These are phyloP conservation scores for Fonsecaea erecta DNA, from an alignment of 2,329 filamentous ascomycete genomes.

Conservation along the genomic window DNA sequence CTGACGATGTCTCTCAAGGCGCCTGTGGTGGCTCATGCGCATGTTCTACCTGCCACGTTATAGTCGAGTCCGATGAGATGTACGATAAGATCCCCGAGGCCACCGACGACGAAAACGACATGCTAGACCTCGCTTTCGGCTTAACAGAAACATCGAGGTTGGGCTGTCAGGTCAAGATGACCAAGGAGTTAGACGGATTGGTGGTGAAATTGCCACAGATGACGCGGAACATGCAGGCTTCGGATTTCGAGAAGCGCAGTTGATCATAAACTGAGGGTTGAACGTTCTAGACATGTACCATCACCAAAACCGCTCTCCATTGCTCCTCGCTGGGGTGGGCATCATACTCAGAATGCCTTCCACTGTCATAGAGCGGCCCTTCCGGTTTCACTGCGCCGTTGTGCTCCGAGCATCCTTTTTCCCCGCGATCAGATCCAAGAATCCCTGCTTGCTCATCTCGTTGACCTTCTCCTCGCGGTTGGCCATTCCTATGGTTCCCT, in stretches of 20 bases:
- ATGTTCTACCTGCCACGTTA: slow-evolving; percentile 91
- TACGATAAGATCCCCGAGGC: slow-evolving; percentile 80
- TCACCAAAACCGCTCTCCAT: slow-evolving; percentile 23
- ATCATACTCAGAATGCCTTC: neutral
- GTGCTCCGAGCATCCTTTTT: slow-evolving; percentile 46
- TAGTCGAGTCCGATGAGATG: slow-evolving; percentile 73
- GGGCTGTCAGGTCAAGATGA: slow-evolving; percentile 92
- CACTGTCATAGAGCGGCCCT: neutral
- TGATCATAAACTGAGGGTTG: slow-evolving; percentile 12
- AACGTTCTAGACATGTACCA: slow-evolving; percentile 24
- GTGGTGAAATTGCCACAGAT: slow-evolving; percentile 84
- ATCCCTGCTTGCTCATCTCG: slow-evolving; percentile 97
- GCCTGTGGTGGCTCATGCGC: slow-evolving; percentile 94
- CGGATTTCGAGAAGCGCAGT: slow-evolving; percentile 69
- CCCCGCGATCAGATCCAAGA: slow-evolving; percentile 81
- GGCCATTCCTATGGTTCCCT: slow-evolving; percentile 76
- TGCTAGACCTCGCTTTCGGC: slow-evolving; percentile 88
- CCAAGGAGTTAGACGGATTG: slow-evolving; percentile 83
- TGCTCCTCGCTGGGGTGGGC: slow-evolving; percentile 20
- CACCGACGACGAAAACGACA: slow-evolving; percentile 83
- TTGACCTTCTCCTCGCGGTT: slow-evolving; percentile 85
- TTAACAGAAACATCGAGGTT: slow-evolving; percentile 82
- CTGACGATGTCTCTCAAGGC: slow-evolving; percentile 50
- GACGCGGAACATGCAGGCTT: slow-evolving; percentile 94
- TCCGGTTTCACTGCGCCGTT: neutral